phyloP scores from a whole-genome alignment of 441 rosid species.

The Macaranga tanarius region DNA sequence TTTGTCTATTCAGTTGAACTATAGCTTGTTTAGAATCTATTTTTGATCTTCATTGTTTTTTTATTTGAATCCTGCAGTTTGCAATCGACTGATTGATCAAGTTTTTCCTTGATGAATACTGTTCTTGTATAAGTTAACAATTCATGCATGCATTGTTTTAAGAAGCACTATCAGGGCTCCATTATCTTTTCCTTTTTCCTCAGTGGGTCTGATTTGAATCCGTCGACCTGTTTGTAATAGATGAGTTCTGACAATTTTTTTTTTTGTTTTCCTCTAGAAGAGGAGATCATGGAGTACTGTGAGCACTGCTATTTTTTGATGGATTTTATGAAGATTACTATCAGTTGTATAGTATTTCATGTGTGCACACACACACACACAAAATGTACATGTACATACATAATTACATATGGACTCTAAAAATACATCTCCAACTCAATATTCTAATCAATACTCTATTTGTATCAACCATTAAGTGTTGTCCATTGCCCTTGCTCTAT shows the following conservation, averaged over 20 bases:
- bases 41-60: background rate
- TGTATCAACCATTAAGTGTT: background rate
- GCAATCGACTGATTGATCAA: background rate
- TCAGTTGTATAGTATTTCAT: constrained; percentile 6
- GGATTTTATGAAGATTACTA: background rate
- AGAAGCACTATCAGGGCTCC: background rate
- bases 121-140: background rate
- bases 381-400: background rate
- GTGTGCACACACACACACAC: background rate
- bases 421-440: background rate
- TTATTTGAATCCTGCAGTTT: background rate
- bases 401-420: background rate
- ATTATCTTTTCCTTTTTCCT: background rate
- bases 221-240: background rate
- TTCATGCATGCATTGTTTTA: background rate
- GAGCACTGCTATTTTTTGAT: background rate
- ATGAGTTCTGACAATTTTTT: background rate
- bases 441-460: background rate
- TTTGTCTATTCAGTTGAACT: background rate
- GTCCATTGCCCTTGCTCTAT: background rate
- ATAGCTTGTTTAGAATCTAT: constrained; percentile 3
- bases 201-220: background rate
- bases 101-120: constrained; percentile 4
- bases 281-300: background rate
- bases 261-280: background rate